Evolutionary conservation across 257 asterid species (phyloP), one percentile per base, ranked within the genome.

Genomic region (Marsdenia floribunda): DNA sequence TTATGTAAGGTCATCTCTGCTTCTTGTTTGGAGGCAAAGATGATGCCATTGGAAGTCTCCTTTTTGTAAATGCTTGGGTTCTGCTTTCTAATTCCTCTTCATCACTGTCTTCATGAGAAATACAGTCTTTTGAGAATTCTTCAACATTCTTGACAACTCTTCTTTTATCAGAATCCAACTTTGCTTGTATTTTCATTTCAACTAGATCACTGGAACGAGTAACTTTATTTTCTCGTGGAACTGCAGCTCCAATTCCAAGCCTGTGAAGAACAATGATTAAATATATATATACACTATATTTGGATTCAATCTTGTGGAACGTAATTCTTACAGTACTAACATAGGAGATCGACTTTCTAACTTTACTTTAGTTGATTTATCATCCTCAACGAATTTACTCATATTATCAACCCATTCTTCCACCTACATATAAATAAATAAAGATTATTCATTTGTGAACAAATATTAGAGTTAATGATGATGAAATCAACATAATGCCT

Each of bases 161-260:
- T 76, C 81, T 85, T 73, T 87, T 86, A 54, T 78, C 81, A 77
- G 83, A 78, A 42, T 85, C 82, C 85, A 94, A 72, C 78, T 81
- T 29, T 73, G 86, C 84, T n/a, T 78, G 85, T 77, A 94, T 66
- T 81, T 85, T 92, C 75, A 88, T 86, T 82, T 88, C 95, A 1
- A 88, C 72, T 0, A 96, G 92, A 70, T 88, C 86, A 77, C 81
- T 81, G 54, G 94, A 82, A 35, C 6, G 82, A 12, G 79, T 65
- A 26, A 70, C 68, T 80, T 76, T 84, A 75, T 89, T 71, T 66
- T 84, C 86, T 19, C 80, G 86, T 5, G 94, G 94, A 84, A 86
- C 92, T 72, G 85, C 77, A 37, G 96, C 97, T 71, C 98, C 97
- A 59, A 93, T 82, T 66, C 98, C 98, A 82, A 91, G 96, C 89